Conservation (phyloP, 371 early-diverging fungal genomes). For the Mucor saturninus region DNA sequence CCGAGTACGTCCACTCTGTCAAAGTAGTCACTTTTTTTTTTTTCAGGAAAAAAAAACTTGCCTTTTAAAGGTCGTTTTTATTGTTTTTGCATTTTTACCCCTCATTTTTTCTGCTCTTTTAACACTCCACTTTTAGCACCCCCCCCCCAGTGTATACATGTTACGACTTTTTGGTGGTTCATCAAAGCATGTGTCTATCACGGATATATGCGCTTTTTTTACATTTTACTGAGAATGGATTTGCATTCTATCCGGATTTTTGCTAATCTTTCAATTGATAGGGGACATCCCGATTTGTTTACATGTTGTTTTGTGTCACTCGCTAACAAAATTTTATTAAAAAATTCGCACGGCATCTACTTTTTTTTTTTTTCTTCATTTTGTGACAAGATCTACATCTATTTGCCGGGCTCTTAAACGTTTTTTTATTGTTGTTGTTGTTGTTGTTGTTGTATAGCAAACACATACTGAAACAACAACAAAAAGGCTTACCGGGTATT, state of each 20-base stretch:
- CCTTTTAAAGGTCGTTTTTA: conserved; percentile 22
- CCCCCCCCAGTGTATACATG: neutral
- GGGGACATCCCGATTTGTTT: neutral
- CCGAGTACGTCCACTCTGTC: conserved; percentile 51
- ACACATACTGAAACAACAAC: neutral
- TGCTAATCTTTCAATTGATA: neutral
- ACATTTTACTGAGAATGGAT: no score
- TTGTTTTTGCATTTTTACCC: conserved; percentile 11
- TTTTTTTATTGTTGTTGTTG: neutral
- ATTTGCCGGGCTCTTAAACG: neutral
- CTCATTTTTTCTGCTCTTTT: conserved; percentile 4
- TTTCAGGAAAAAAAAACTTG: conserved; percentile 24
- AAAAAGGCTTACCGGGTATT: no score
- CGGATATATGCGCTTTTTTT: neutral
- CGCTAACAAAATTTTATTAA: neutral
- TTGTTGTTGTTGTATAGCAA: neutral
- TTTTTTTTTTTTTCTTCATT: neutral
- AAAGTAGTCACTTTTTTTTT: conserved; percentile 43
- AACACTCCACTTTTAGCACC: no score
- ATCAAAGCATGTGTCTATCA: neutral
- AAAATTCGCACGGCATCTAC: conserved; percentile 2
- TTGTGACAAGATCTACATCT: conserved; percentile 3
- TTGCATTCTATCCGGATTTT: neutral
- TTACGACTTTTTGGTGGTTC: no score
- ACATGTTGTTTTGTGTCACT: neutral